Evolutionary conservation across 495 filamentous ascomycete species (phyloP).

Genomic region (Hypoxylon perforatum): DNA sequence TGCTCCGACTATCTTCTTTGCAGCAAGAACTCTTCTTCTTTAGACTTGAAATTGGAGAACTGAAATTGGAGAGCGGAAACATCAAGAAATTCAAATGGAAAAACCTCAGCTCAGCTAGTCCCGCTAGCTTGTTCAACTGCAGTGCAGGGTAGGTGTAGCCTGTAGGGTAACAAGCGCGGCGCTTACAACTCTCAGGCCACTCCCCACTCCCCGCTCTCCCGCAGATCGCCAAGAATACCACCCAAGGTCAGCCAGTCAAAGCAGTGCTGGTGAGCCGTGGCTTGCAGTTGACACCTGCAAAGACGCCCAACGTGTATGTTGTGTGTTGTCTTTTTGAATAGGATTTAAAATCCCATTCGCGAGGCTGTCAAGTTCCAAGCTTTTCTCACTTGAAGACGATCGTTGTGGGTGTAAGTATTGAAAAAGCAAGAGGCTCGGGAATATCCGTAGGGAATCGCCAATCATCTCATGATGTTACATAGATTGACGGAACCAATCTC

Average conservation of each 20-base stretch:
- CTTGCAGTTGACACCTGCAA: slow-evolving; percentile 13
- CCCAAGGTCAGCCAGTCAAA: not conserved
- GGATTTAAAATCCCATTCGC: not conserved
- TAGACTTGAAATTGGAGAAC: too few species aligned
- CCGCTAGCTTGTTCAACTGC: not conserved
- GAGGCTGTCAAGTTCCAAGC: not conserved
- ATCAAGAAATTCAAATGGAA: not conserved
- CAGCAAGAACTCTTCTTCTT: too few species aligned
- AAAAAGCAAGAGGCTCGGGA: too few species aligned
- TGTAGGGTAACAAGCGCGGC: slow-evolving; percentile 10
- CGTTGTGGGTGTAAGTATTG: too few species aligned
- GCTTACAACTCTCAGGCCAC: slow-evolving; percentile 4
- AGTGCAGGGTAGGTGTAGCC: not conserved
- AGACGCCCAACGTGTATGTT: not conserved
- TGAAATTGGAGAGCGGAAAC: not conserved
- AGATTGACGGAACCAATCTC: too few species aligned
- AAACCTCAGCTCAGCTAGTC: slow-evolving; percentile 15
- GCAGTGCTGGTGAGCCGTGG: slow-evolving; percentile 17
- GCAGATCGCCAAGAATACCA: slow-evolving; percentile 10
- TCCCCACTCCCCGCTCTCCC: not conserved
- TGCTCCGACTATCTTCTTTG: too few species aligned
- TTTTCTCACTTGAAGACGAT: too few species aligned
- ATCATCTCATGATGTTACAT: too few species aligned
- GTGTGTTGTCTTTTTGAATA: not conserved
- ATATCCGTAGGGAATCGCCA: too few species aligned